Evolutionary conservation across 768 basidiomycete genomes (phyloP).

Genomic region (Chiua virens): DNA sequence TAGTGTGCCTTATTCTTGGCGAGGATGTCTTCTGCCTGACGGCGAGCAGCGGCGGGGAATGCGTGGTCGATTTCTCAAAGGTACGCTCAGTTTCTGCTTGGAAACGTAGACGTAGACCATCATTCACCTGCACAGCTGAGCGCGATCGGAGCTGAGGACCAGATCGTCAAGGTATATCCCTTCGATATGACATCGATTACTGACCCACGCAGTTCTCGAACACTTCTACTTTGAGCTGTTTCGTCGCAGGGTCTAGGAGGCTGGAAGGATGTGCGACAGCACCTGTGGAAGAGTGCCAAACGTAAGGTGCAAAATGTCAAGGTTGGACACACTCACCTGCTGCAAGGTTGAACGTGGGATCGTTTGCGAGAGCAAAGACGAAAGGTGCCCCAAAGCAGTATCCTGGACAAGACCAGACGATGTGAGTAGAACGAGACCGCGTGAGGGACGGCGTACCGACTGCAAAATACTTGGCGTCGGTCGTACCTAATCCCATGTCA

Average conservation of each 20-base stretch:
- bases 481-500: too few relatives aligned
- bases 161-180: not conserved
- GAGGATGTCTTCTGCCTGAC: slow-evolving; percentile 56
- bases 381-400: slow-evolving; percentile 59
- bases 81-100: not conserved
- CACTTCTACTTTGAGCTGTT: slow-evolving; percentile 44
- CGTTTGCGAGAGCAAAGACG: slow-evolving; percentile 33
- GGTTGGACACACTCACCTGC: slow-evolving; percentile 37
- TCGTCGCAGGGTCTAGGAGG: slow-evolving; percentile 6
- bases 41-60: slow-evolving; percentile 53
- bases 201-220: slow-evolving; percentile 49
- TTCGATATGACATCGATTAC: slow-evolving; percentile 11
- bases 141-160: slow-evolving; percentile 48
- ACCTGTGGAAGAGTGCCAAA: slow-evolving; percentile 29
- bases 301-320: not conserved
- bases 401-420: slow-evolving; percentile 34
- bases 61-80: slow-evolving; percentile 51
- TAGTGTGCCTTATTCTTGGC: slow-evolving; percentile 50
- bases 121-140: slow-evolving; percentile 53
- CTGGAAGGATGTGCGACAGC: slow-evolving; percentile 57
- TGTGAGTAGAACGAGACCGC: not conserved
- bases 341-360: slow-evolving; percentile 38
- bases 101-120: not conserved
- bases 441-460: too few relatives aligned
- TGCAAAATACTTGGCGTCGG: too few relatives aligned